A percentile compares a stretch with the other conserved stretches of the same genome.
Conservation (phyloP, 108 stramenopile genomes). For the Discostella stelligeroides region DNA sequence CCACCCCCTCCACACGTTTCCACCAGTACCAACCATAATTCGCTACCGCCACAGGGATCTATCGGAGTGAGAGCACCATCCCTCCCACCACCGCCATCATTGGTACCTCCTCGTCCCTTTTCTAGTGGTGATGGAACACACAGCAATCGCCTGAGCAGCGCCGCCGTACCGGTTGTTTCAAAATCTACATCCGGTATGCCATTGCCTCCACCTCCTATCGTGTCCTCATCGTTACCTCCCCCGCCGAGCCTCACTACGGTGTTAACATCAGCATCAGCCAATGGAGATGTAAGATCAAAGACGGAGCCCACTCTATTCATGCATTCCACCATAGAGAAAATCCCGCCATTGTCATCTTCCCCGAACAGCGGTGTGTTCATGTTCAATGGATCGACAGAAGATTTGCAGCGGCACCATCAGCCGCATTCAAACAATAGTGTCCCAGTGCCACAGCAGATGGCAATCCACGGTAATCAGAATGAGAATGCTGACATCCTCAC, state of each 20-base stretch:
- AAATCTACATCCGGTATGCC: constrained; percentile 2
- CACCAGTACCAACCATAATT: neutral
- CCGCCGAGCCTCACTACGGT: neutral
- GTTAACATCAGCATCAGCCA: constrained; percentile 11
- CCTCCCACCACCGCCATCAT: constrained; percentile 13
- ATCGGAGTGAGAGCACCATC: too few species aligned
- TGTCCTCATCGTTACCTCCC: constrained; percentile 9
- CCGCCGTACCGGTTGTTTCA: neutral
- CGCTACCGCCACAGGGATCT: constrained; percentile 8
- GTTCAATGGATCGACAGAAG: neutral
- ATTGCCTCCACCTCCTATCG: constrained; percentile 13
- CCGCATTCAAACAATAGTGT: neutral
- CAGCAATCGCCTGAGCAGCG: neutral
- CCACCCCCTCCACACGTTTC: constrained; percentile 20
- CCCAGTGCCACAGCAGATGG: neutral
- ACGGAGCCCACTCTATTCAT: neutral
- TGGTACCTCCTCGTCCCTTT: neutral
- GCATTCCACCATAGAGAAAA: constrained; percentile 43
- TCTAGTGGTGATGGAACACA: neutral
- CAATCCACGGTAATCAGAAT: neutral
- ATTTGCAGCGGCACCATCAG: constrained; percentile 1
- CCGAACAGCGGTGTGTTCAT: constrained; percentile 22
- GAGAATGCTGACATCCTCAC: neutral
- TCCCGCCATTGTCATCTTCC: constrained; percentile 35
- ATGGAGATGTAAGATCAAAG: neutral